phyloP scores from a whole-genome alignment of 495 filamentous ascomycete genomes.

The Penicillium robsamsonii region DNA sequence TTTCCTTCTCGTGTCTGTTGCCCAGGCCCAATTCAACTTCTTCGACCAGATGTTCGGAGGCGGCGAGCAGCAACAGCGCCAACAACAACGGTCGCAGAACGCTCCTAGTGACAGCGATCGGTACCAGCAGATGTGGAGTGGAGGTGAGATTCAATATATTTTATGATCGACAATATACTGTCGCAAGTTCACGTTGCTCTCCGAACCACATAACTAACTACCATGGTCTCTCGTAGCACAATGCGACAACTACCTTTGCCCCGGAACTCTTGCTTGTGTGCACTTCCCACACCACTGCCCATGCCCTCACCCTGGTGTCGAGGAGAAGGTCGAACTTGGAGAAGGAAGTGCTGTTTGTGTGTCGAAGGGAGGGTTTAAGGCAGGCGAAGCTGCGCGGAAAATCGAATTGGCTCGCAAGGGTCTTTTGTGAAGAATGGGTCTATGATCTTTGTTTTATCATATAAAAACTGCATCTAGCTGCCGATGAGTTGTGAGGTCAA shows the following conservation, averaged over 20 bases:
- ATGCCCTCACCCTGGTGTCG: slow-evolving; percentile 73
- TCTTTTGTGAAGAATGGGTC: slow-evolving; percentile 54
- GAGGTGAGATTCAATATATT: slow-evolving; percentile 39
- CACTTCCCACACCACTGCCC: slow-evolving; percentile 93
- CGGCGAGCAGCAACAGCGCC: slow-evolving; percentile 56
- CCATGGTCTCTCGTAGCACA: slow-evolving; percentile 45
- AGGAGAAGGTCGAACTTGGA: slow-evolving; percentile 86
- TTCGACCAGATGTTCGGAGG: slow-evolving; percentile 83
- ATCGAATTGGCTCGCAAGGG: slow-evolving; percentile 83
- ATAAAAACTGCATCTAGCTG: not conserved
- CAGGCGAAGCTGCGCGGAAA: slow-evolving; percentile 70
- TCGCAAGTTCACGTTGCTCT: slow-evolving; percentile 6
- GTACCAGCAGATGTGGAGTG: slow-evolving; percentile 71
- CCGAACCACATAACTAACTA: not conserved
- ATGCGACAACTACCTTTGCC: slow-evolving; percentile 90
- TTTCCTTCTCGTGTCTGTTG: slow-evolving; percentile 48
- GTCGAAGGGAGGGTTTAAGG: slow-evolving; percentile 77
- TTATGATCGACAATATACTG: not conserved
- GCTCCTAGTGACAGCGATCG: slow-evolving; percentile 71
- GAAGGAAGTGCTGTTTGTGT: slow-evolving; percentile 80
- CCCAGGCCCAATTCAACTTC: slow-evolving; percentile 76
- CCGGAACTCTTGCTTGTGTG: slow-evolving; percentile 84
- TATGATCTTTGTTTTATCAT: not conserved
- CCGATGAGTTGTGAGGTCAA: not conserved
- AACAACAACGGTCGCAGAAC: slow-evolving; percentile 67